Percentiles rank a stretch among this genome's conserved stretches.
phyloP scores from a whole-genome alignment of 305 asterid species.

The Rubia tinctorum region DNA sequence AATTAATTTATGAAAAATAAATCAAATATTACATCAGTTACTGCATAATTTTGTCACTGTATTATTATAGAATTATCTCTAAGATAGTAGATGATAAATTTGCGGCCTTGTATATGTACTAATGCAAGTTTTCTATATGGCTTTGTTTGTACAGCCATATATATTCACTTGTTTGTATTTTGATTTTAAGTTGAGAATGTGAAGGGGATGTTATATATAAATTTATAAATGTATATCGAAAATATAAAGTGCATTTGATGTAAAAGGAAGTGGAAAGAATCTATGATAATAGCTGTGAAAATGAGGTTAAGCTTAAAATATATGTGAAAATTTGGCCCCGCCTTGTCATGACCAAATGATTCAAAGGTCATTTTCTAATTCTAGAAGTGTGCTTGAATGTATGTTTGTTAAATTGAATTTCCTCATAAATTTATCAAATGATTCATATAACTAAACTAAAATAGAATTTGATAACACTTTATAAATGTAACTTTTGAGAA shows the following conservation, averaged over 20 bases:
- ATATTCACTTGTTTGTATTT: neutral
- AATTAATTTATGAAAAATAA: neutral
- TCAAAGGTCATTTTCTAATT: neutral
- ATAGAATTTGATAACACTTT: too few relatives aligned
- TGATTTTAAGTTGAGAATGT: neutral
- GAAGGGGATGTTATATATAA: too few relatives aligned
- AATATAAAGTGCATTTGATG: neutral
- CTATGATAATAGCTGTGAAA: neutral
- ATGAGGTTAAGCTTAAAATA: neutral
- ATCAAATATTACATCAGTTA: neutral
- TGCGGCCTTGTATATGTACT: neutral
- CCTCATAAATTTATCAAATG: too few relatives aligned
- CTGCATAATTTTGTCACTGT: neutral
- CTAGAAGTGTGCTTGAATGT: too few relatives aligned
- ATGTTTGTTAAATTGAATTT: too few relatives aligned
- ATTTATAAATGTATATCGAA: neutral
- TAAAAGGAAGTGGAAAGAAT: neutral
- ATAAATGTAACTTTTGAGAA: too few relatives aligned
- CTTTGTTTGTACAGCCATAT: neutral
- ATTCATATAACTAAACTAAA: too few relatives aligned
- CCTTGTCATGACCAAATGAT: conserved; percentile 5
- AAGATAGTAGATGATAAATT: neutral
- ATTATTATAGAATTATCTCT: neutral
- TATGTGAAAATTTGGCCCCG: neutral
- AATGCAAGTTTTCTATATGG: neutral